These are phyloP conservation scores for Amanita pseudoporphyria DNA, from an alignment of 768 basidiomycete species.

Conservation along the genomic window DNA sequence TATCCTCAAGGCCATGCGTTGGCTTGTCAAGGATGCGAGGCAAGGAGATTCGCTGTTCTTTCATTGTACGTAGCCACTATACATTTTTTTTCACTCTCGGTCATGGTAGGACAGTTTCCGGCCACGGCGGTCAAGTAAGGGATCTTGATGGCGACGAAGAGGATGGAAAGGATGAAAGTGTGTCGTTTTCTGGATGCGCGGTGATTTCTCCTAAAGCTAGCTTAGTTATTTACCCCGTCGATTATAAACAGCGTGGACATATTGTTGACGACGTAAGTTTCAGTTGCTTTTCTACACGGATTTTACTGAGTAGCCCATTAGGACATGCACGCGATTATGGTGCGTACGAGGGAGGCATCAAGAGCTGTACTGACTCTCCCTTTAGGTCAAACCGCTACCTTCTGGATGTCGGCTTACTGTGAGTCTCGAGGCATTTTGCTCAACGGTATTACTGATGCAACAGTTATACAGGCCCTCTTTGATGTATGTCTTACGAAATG, in stretches of 20 bases:
- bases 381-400: conserved; percentile 34
- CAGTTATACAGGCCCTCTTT: conserved; percentile 31
- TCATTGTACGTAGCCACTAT: conserved; percentile 39
- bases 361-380: neutral
- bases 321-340: conserved; percentile 44
- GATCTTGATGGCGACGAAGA: conserved; percentile 73
- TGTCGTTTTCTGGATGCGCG: neutral
- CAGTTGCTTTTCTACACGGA: neutral
- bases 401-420: conserved; percentile 45
- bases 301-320: conserved; percentile 10
- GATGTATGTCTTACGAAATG: conserved; percentile 23
- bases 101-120: conserved; percentile 51
- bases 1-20: conserved; percentile 38
- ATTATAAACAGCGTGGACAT: conserved; percentile 64
- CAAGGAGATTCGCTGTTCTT: conserved; percentile 70
- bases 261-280: conserved; percentile 58
- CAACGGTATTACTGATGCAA: neutral
- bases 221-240: conserved; percentile 79
- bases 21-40: conserved; percentile 59
- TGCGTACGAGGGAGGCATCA: conserved; percentile 10
- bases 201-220: neutral
- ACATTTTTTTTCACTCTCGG: neutral
- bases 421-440: conserved; percentile 11
- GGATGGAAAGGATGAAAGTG: conserved; percentile 75
- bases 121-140: conserved; percentile 84